phyloP scores from a whole-genome alignment of 2,329 filamentous ascomycete genomes.

The Epichloe bromicola region DNA sequence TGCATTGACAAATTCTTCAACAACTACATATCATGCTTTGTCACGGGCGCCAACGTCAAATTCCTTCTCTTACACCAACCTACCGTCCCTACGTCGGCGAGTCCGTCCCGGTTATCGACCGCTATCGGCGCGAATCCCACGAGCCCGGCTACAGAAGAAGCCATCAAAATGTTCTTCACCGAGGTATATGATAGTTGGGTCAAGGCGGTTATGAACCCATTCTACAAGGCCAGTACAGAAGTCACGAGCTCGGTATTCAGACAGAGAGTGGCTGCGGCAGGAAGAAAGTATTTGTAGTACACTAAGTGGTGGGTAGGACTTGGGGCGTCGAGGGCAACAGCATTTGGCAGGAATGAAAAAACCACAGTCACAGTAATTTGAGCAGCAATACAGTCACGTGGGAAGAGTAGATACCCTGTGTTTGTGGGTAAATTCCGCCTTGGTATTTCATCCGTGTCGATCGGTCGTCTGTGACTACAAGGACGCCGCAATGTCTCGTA shows the following conservation, averaged over 20 bases:
- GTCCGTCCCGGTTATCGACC: conserved; percentile 46
- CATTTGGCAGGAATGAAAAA: neutral
- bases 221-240: conserved; percentile 76
- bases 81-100: conserved; percentile 25
- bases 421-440: no score
- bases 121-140: conserved; percentile 74
- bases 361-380: neutral
- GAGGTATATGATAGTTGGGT: conserved; percentile 96
- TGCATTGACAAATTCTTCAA: conserved; percentile 95
- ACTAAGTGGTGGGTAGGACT: neutral
- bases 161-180: conserved; percentile 83
- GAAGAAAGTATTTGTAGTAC: conserved; percentile 71
- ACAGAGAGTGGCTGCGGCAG: conserved; percentile 68
- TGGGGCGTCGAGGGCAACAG: neutral
- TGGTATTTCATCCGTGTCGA: conserved; percentile 11
- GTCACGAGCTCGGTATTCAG: conserved; percentile 81
- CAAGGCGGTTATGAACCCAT: conserved; percentile 95
- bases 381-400: conserved; percentile 12
- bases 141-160: conserved; percentile 84
- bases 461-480: conserved; percentile 18
- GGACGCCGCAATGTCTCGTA: conserved; percentile 18
- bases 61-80: conserved; percentile 92
- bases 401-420: neutral
- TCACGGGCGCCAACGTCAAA: conserved; percentile 83
- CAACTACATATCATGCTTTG: conserved; percentile 87